A percentile compares a stretch with the other conserved stretches of the same genome.
These are phyloP conservation scores for apple (Malus domestica) DNA, from an alignment of 306 rosid genomes.

Conservation along the genomic window ASM211411v1 NC_041803.1:25180501-25181000, in stretches of 20 bases:
- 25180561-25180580: too few relatives aligned
- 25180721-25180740: neutral
- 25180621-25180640: too few relatives aligned
- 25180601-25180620: too few relatives aligned
- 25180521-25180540: too few relatives aligned
- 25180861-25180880: slow-evolving; percentile 46
- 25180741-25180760: neutral
- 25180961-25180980: neutral
- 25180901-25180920: neutral
- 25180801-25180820: slow-evolving; percentile 89
- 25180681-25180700: too few relatives aligned
- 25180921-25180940: neutral
- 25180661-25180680: too few relatives aligned
- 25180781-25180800: slow-evolving; percentile 86
- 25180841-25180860: slow-evolving; percentile 82
- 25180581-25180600: too few relatives aligned
- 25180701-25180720: neutral
- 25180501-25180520: too few relatives aligned
- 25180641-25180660: too few relatives aligned
- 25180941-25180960: neutral
- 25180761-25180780: slow-evolving; percentile 22
- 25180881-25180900: slow-evolving; percentile 6
- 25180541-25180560: too few relatives aligned
- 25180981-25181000: neutral
- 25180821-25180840: slow-evolving; percentile 96